Conservation (phyloP, 2,329 filamentous ascomycete species). For the Trichoderma aggressivum region DNA sequence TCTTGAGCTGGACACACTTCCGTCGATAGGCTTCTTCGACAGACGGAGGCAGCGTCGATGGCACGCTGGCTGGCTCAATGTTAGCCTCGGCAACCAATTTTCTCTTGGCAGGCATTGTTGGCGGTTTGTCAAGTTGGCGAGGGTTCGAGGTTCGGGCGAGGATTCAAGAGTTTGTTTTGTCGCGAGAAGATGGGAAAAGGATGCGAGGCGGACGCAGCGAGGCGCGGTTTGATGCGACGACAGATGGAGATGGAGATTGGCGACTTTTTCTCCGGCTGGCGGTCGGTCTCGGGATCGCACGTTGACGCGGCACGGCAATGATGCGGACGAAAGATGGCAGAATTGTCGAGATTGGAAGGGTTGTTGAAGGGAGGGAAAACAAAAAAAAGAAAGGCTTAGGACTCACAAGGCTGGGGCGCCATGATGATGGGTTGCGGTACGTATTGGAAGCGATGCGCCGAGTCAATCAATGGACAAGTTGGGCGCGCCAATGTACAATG, state of each 20-base stretch:
- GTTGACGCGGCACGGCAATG: not conserved
- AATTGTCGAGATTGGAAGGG: not conserved
- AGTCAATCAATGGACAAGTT: not conserved
- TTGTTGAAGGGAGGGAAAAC: slow-evolving; percentile 13
- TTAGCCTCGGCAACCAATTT: slow-evolving; percentile 37
- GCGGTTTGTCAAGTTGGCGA: not conserved
- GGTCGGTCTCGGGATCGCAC: not conserved
- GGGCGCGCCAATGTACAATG: not conserved
- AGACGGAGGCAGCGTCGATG: slow-evolving; percentile 71
- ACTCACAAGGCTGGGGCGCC: slow-evolving; percentile 32
- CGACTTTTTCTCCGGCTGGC: not conserved
- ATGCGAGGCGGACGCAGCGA: slow-evolving; percentile 3
- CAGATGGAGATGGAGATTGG: not conserved
- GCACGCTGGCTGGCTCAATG: slow-evolving; percentile 44
- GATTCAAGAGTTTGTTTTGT: not conserved
- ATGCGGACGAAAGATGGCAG: not conserved
- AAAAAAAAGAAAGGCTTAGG: slow-evolving; percentile 3
- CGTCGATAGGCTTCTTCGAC: slow-evolving; percentile 94
- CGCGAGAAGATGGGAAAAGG: not conserved
- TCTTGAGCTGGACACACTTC: slow-evolving; percentile 94
- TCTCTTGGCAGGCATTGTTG: slow-evolving; percentile 36
- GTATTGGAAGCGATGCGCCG: not conserved
- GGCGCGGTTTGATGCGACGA: not conserved
- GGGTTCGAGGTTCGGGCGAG: not conserved
- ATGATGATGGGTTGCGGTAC: slow-evolving; percentile 22